Evolutionary conservation across 306 rosid genomes (phyloP).

Genomic region (Macrotyloma uniflorum): DNA sequence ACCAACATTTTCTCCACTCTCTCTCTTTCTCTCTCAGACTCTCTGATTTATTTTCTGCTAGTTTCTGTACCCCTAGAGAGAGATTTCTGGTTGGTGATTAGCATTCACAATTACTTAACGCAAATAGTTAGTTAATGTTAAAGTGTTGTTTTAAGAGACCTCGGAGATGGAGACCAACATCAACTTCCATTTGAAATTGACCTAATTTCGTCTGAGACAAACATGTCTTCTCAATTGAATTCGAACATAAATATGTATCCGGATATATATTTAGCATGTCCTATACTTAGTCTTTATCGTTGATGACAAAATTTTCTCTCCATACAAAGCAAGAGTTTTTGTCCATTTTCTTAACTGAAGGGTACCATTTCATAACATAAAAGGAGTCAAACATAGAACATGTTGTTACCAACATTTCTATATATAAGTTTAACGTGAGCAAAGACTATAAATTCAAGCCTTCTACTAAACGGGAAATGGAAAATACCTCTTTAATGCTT

Average conservation of each 20-base stretch:
- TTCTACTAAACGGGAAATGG: neutral
- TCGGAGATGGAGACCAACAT: neutral
- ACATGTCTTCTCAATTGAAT: neutral
- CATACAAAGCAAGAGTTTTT: neutral
- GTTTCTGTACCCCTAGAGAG: too few species aligned
- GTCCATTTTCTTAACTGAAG: neutral
- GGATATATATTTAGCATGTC: neutral
- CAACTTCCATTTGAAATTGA: too few species aligned
- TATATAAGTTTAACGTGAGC: neutral
- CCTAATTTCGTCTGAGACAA: neutral
- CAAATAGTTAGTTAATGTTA: too few species aligned
- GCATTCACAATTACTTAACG: too few species aligned
- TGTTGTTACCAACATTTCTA: neutral
- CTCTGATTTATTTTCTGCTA: too few species aligned
- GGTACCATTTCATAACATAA: neutral
- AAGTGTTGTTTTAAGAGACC: too few species aligned
- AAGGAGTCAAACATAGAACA: neutral
- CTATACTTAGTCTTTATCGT: neutral
- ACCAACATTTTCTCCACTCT: too few species aligned
- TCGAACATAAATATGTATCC: neutral
- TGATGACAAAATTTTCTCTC: neutral
- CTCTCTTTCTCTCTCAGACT: too few species aligned
- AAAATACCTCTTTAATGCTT: neutral
- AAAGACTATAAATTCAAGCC: neutral
- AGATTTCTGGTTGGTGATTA: too few species aligned